Percentiles rank a stretch among this genome's conserved stretches.
Conservation (phyloP, 805 yeast genomes). For the Saccharomyces mikatae region DNA sequence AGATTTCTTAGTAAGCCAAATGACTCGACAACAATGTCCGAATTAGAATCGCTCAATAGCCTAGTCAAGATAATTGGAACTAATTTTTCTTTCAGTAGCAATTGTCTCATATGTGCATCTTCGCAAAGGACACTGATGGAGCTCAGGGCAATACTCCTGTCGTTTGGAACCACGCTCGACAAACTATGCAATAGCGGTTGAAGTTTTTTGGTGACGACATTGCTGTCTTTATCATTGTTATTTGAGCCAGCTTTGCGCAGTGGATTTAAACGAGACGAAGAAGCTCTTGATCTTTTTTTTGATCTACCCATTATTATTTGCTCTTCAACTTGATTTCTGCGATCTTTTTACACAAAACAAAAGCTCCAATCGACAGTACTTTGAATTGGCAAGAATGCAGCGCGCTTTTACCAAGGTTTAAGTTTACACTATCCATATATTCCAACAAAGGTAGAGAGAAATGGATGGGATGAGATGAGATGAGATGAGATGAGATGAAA, state of each 20-base stretch:
- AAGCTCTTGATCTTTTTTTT: slow-evolving; percentile 54
- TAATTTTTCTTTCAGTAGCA: slow-evolving; percentile 64
- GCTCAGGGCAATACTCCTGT: slow-evolving; percentile 67
- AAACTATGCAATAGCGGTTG: slow-evolving; percentile 62
- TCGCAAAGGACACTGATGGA: slow-evolving; percentile 67
- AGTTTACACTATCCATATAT: slow-evolving; percentile 1
- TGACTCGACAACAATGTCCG: slow-evolving; percentile 72
- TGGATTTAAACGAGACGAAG: slow-evolving; percentile 35
- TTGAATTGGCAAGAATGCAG: neutral
- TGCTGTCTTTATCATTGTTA: slow-evolving; percentile 38
- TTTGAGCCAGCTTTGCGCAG: slow-evolving; percentile 17
- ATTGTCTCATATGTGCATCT: slow-evolving; percentile 52
- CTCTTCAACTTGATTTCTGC: slow-evolving; percentile 5
- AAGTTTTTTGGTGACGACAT: slow-evolving; percentile 46
- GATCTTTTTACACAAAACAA: neutral
- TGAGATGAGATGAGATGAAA: slow-evolving; percentile 12
- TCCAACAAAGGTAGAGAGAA: neutral
- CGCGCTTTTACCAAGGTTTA: neutral
- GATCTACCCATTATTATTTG: slow-evolving; percentile 56
- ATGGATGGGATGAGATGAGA: slow-evolving; percentile 9
- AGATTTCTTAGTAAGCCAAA: slow-evolving; percentile 75
- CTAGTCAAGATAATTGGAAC: slow-evolving; percentile 57
- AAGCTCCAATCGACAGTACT: neutral
- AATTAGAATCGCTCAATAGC: slow-evolving; percentile 55
- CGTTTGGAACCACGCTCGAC: slow-evolving; percentile 55